Conservation (phyloP, 225 moss, liverwort and hornwort genomes). For the Marchantia paleacea region DNA sequence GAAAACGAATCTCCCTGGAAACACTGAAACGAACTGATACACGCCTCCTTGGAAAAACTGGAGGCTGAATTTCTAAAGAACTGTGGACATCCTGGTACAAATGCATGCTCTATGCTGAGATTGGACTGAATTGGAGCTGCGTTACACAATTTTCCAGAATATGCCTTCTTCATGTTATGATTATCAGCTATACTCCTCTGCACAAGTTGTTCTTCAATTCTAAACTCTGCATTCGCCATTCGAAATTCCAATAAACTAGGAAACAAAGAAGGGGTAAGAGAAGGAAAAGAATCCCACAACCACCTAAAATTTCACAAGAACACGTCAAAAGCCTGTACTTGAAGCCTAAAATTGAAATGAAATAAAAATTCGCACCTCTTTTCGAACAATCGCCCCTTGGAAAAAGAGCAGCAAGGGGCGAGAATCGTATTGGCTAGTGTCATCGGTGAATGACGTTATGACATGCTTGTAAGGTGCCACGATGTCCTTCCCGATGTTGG, state of each 20-base stretch:
- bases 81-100: too few relatives aligned
- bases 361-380: slow-evolving; percentile 28
- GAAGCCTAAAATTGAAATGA: too few relatives aligned
- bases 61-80: background rate
- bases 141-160: background rate
- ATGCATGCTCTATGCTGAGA: background rate
- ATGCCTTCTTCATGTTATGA: background rate
- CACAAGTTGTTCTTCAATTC: background rate
- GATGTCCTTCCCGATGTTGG: slow-evolving; percentile 49
- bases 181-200: background rate
- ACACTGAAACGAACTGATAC: background rate
- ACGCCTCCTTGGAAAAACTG: background rate
- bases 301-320: background rate
- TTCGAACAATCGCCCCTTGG: slow-evolving; percentile 60
- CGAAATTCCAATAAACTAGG: too few relatives aligned
- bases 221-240: too few relatives aligned
- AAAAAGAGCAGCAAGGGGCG: slow-evolving; percentile 58
- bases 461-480: slow-evolving; percentile 66
- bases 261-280: background rate
- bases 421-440: slow-evolving; percentile 28
- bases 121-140: background rate
- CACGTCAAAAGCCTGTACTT: background rate
- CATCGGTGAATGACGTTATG: slow-evolving; percentile 26
- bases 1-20: background rate
- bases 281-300: background rate